A percentile compares a stretch with the other conserved stretches of the same genome.
Conservation (phyloP, 441 rosid genomes). For the Populus hybrid region DNA sequence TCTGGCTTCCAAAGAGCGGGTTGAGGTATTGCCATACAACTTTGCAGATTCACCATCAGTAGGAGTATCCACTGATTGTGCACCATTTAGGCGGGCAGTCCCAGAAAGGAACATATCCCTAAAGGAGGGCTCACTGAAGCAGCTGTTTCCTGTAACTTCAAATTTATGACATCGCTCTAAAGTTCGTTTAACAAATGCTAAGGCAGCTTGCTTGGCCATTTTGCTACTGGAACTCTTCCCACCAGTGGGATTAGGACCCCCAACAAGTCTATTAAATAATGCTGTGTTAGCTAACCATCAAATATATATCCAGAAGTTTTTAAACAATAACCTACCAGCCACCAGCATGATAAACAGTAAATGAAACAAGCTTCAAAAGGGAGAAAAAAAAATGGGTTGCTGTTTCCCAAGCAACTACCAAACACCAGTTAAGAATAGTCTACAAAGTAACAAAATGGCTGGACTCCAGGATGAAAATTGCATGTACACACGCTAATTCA, state of each 20-base stretch:
- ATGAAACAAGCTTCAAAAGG: not conserved
- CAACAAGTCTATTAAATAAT: conserved; percentile 51
- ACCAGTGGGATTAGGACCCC: conserved; percentile 55
- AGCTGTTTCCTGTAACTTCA: conserved; percentile 85
- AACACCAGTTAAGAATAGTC: not conserved
- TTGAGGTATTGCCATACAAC: conserved; percentile 27
- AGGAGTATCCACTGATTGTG: conserved; percentile 35
- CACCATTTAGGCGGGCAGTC: conserved; percentile 34
- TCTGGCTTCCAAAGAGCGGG: conserved; percentile 35
- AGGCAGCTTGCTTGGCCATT: conserved; percentile 84
- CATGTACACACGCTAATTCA: not conserved
- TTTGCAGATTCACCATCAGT: conserved; percentile 53
- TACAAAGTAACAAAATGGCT: not conserved
- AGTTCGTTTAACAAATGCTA: conserved; percentile 72
- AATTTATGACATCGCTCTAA: conserved; percentile 65
- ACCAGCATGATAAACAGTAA: conserved; percentile 8
- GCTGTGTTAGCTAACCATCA: conserved; percentile 13
- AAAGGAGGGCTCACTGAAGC: conserved; percentile 74
- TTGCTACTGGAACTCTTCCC: conserved; percentile 80
- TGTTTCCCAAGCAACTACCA: conserved; percentile 1
- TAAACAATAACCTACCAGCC: not conserved
- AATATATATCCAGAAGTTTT: not conserved
- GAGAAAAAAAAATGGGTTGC: not conserved
- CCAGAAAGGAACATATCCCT: conserved; percentile 60
- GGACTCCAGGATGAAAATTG: not conserved